Evolutionary conservation across 2,329 filamentous ascomycete species (phyloP), one percentile per base, ranked within the genome.

Genomic region (Fusarium sp.): DNA sequence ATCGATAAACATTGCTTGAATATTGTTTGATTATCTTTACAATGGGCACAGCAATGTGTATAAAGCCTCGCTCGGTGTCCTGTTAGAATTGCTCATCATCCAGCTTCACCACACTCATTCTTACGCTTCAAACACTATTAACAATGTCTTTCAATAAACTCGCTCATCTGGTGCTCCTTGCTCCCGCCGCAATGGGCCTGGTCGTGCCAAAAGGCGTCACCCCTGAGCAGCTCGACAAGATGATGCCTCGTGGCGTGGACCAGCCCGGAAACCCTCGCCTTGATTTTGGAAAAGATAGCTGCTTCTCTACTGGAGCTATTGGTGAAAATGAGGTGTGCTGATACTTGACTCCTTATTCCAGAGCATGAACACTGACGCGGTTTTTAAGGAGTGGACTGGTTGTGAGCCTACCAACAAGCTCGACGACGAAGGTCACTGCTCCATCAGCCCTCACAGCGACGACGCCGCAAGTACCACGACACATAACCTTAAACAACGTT

Each of bases 361-460:
- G n/a, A 16, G 11, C 29, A 16, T 31, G 5, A 16, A 9, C 3
- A 10, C 52, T 56, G 7, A 35, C 52, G 14, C 22, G 7, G 3
- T 20, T 54, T n/a, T 14, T 33, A 35, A 56, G 52, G 52, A 57
- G 37, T 57, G 31, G 52, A 57, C 52, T 4, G 52, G 52, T 20
- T 57, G 31, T 2, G 52, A 57, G 52, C 52, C 31, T 5, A 24
- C 52, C 52, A 57, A 57, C 52, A 57, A 57, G n/a, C 52, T 57
- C 7, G 31, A 57, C n/a, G 52, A 57, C 9, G 52, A 57, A 6
- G 52, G 52, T 8, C 29, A 57, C 20, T 57, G 52, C 1, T 35
- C 52, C 1, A 29, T 57, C n/a, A 57, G 20, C 31, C 52, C 31
- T 10, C 52, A 57, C 20, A 57, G 52, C 4, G 52, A 57, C 2